Evolutionary conservation across 495 filamentous ascomycete species (phyloP).

Genomic region (Aspergillus conjunctus): DNA sequence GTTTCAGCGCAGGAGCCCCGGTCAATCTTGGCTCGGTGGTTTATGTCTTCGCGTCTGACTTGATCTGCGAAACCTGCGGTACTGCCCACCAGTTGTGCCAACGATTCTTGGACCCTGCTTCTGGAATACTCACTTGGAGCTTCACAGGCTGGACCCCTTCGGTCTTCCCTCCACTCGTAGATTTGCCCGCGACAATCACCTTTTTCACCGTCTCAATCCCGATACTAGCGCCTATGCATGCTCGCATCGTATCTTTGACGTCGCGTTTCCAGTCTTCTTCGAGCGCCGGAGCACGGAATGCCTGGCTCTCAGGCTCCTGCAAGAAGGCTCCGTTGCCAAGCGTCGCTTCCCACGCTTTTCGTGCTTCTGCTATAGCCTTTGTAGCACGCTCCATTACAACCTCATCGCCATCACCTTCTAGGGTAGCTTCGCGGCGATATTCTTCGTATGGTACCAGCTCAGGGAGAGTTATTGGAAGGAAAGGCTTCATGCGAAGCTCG

Average conservation of each 20-base stretch:
- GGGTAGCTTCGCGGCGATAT: slow-evolving; percentile 48
- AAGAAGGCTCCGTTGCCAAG: slow-evolving; percentile 45
- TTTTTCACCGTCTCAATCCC: slow-evolving; percentile 60
- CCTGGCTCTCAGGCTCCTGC: slow-evolving; percentile 26
- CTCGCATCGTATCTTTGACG: slow-evolving; percentile 60
- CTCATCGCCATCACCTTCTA: slow-evolving; percentile 43
- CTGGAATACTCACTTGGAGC: slow-evolving; percentile 55
- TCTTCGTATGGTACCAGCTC: slow-evolving; percentile 68
- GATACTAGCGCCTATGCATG: slow-evolving; percentile 68
- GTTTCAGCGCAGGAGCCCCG: not conserved
- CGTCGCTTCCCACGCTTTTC: slow-evolving; percentile 66
- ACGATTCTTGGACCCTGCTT: slow-evolving; percentile 48
- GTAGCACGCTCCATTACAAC: slow-evolving; percentile 62
- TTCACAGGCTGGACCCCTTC: slow-evolving; percentile 26
- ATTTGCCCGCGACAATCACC: slow-evolving; percentile 17
- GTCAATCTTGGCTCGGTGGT: not conserved
- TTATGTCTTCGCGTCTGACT: slow-evolving; percentile 4
- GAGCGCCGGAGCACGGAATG: slow-evolving; percentile 49
- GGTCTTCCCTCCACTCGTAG: not conserved
- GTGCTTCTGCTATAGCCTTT: slow-evolving; percentile 59
- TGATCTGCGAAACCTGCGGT: slow-evolving; percentile 55
- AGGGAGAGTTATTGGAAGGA: slow-evolving; percentile 67
- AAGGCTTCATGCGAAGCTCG: slow-evolving; percentile 89
- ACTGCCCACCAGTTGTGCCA: slow-evolving; percentile 83
- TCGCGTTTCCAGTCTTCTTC: slow-evolving; percentile 61